Evolutionary conservation across 768 basidiomycete species (phyloP).

Genomic region (Daedaleopsis nitida): DNA sequence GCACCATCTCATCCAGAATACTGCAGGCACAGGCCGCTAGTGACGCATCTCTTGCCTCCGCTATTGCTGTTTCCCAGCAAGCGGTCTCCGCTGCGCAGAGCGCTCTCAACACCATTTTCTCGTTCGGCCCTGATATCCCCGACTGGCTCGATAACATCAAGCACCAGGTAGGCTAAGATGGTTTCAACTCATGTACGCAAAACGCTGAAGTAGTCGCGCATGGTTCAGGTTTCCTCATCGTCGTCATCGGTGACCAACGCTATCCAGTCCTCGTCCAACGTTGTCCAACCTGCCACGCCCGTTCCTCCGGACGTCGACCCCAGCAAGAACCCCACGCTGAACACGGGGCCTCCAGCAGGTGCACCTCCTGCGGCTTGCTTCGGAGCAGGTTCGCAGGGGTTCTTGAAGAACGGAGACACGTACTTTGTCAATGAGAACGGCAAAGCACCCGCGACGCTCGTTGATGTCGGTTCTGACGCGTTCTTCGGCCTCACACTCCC

Average conservation of each 20-base stretch:
- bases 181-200: too few relatives aligned
- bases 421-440: slow-evolving; percentile 1
- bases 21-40: neutral
- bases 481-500: slow-evolving; percentile 9
- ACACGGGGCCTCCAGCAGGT: neutral
- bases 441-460: neutral
- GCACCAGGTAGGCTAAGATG: too few relatives aligned
- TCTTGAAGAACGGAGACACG: slow-evolving; percentile 1
- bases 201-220: too few relatives aligned
- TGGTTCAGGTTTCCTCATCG: too few relatives aligned
- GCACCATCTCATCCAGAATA: too few relatives aligned
- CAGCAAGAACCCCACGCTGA: neutral
- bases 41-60: neutral
- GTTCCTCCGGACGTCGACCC: neutral
- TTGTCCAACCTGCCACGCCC: slow-evolving; percentile 1
- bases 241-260: too few relatives aligned
- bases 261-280: slow-evolving; percentile 1
- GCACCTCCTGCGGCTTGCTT: slow-evolving; percentile 6
- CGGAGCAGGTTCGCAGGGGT: slow-evolving; percentile 6
- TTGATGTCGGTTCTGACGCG: slow-evolving; percentile 7
- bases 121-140: too few relatives aligned
- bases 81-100: too few relatives aligned
- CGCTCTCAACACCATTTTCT: too few relatives aligned
- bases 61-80: too few relatives aligned
- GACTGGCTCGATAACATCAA: too few relatives aligned